Conservation (phyloP, 495 filamentous ascomycete species). For the Aspergillus bertholletiae region DNA sequence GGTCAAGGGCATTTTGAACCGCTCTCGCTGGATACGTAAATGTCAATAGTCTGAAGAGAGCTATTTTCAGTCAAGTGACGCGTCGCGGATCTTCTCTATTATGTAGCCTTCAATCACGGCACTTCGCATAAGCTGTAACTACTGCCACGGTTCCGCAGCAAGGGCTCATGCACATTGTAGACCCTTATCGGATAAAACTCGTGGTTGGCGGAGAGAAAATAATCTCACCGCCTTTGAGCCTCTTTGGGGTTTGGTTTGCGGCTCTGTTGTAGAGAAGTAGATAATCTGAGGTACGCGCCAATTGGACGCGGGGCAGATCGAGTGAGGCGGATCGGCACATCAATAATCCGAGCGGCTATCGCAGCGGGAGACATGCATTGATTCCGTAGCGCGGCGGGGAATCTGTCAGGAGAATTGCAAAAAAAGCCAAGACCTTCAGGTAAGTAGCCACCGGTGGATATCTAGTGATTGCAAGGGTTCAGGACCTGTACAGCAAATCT, state of each 20-base stretch:
- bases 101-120: constrained; percentile 1
- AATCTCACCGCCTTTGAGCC: constrained; percentile 14
- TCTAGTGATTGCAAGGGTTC: neutral
- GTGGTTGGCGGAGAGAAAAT: constrained; percentile 13
- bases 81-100: neutral
- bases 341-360: constrained; percentile 10
- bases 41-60: neutral
- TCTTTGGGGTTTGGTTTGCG: neutral
- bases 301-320: constrained; percentile 17
- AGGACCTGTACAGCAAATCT: neutral
- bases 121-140: neutral
- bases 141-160: constrained; percentile 10
- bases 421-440: neutral
- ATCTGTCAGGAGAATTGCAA: constrained; percentile 9
- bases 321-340: constrained; percentile 11
- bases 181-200: constrained; percentile 9
- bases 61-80: neutral
- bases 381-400: constrained; percentile 12
- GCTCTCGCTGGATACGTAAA: neutral
- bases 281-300: too few relatives aligned
- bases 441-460: neutral
- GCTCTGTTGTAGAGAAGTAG: too few relatives aligned
- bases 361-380: constrained; percentile 6
- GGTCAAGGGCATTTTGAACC: constrained; percentile 37
- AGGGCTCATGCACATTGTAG: constrained; percentile 8